A percentile compares a stretch with the other conserved stretches of the same genome.
phyloP scores from a whole-genome alignment of 352 stramenopile genomes.

The Phytophthora fragariaefolia region DNA sequence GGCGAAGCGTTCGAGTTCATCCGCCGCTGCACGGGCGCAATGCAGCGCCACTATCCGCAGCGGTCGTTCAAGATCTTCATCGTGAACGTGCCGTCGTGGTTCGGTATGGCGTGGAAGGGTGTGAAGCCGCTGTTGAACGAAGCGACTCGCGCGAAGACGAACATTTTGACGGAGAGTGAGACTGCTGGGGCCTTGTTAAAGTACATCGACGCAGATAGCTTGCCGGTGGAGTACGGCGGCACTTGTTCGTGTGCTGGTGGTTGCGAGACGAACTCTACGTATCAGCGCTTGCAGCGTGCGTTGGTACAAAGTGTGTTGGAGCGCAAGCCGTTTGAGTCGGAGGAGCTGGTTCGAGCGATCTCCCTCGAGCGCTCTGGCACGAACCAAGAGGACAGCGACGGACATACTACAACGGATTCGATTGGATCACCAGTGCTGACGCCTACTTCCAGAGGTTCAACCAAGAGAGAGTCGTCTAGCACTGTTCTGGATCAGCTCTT shows the following conservation, averaged over 20 bases:
- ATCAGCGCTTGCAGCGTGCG: conserved; percentile 60
- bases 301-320: conserved; percentile 65
- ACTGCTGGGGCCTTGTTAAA: conserved; percentile 53
- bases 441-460: conserved; percentile 6
- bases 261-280: conserved; percentile 71
- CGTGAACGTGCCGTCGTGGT: conserved; percentile 92
- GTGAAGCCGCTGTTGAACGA: conserved; percentile 89
- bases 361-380: conserved; percentile 21
- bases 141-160: conserved; percentile 88
- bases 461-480: conserved; percentile 31
- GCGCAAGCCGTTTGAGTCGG: conserved; percentile 49
- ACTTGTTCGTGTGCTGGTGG: conserved; percentile 66
- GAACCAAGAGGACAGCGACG: conserved; percentile 8
- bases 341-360: conserved; percentile 39
- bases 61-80: conserved; percentile 92
- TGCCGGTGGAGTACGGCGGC: conserved; percentile 80
- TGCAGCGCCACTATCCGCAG: conserved; percentile 89
- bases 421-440: conserved; percentile 1
- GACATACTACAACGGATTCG: conserved; percentile 8
- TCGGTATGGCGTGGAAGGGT: conserved; percentile 92
- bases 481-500: conserved; percentile 32
- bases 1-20: conserved; percentile 87
- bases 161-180: conserved; percentile 80
- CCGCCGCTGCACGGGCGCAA: conserved; percentile 73
- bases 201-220: conserved; percentile 64